Conservation (phyloP, 805 yeast species). For the Ogataea chonburiensis region DNA sequence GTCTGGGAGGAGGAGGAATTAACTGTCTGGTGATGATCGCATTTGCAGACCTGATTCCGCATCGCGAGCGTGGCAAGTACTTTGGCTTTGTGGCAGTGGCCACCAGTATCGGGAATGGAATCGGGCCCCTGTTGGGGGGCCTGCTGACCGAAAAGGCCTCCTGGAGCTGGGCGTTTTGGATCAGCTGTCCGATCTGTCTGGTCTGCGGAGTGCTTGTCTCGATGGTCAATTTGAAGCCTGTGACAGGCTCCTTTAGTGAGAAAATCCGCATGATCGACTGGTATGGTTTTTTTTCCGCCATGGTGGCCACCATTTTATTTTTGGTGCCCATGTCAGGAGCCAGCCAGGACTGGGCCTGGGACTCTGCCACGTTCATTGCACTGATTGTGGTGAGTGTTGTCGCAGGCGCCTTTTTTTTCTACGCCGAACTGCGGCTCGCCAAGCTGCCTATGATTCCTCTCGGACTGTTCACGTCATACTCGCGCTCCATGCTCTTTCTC, state of each 20-base stretch:
- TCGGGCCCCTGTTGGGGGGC: conserved; percentile 60
- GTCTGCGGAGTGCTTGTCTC: conserved; percentile 18
- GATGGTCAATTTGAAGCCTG: conserved; percentile 34
- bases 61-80: conserved; percentile 51
- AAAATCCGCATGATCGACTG: conserved; percentile 49
- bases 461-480: conserved; percentile 35
- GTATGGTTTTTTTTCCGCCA: conserved; percentile 23
- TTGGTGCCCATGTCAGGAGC: conserved; percentile 59
- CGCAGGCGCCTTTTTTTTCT: conserved; percentile 39
- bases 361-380: conserved; percentile 26
- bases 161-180: conserved; percentile 56
- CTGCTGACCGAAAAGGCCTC: conserved; percentile 41
- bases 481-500: conserved; percentile 33
- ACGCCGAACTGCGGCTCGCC: conserved; percentile 45
- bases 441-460: conserved; percentile 52
- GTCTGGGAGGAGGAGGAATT: conserved; percentile 55
- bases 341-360: conserved; percentile 55
- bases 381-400: conserved; percentile 41
- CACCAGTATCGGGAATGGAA: conserved; percentile 49
- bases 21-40: conserved; percentile 51
- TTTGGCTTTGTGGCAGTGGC: conserved; percentile 53
- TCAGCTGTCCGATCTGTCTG: conserved; percentile 40
- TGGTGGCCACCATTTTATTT: conserved; percentile 47
- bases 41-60: conserved; percentile 51
- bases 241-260: conserved; percentile 33